These are phyloP conservation scores for Tylopilus sp. DNA, from an alignment of 1,284 basidiomycete genomes.

Conservation along the genomic window DNA sequence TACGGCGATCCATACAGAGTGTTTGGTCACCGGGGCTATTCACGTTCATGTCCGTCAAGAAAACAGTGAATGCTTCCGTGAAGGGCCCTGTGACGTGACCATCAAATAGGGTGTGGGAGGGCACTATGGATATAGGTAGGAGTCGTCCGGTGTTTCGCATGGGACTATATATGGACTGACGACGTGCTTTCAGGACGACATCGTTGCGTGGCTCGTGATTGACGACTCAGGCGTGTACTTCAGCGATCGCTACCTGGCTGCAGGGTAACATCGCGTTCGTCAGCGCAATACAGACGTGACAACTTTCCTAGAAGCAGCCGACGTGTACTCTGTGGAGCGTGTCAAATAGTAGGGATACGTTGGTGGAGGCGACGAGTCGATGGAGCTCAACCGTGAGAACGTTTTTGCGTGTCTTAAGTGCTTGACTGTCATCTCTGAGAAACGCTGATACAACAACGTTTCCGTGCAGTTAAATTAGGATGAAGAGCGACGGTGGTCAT, in stretches of 20 bases:
- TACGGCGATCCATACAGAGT: constrained; percentile 80
- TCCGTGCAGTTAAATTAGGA: constrained; percentile 67
- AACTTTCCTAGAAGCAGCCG: constrained; percentile 79
- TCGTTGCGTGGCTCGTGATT: constrained; percentile 84
- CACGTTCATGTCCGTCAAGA: constrained; percentile 82
- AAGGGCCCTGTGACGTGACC: constrained; percentile 69
- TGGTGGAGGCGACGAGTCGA: constrained; percentile 91
- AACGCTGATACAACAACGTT: neutral
- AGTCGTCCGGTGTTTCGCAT: constrained; percentile 1
- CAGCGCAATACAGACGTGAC: constrained; percentile 85
- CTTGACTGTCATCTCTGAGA: no score
- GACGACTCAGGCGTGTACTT: constrained; percentile 93
- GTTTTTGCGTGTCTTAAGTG: constrained; percentile 73
- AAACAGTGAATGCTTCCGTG: constrained; percentile 53
- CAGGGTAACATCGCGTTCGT: constrained; percentile 82
- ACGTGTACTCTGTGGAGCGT: constrained; percentile 54
- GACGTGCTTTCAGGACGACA: constrained; percentile 64
- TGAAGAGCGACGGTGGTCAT: no score
- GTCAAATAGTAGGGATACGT: constrained; percentile 64
- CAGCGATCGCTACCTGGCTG: constrained; percentile 95
- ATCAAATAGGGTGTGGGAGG: constrained; percentile 92
- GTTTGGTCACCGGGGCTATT: constrained; percentile 90
- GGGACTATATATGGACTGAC: neutral
- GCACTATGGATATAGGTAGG: constrained; percentile 88
- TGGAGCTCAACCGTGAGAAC: constrained; percentile 92